Conservation (phyloP, 106 monocot genomes). For the Iris macrosiphon region DNA sequence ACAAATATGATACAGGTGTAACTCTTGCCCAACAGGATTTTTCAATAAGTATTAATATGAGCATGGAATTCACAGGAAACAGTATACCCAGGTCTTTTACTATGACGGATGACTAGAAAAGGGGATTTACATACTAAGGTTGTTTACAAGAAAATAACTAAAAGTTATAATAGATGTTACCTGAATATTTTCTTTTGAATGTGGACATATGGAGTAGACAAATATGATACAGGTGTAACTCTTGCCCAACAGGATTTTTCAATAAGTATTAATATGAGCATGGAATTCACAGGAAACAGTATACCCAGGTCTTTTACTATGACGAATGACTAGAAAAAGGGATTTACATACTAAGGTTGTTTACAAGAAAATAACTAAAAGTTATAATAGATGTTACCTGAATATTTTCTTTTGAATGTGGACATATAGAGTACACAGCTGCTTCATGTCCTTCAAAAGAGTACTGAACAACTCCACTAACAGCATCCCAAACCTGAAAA, state of each 20-base stretch:
- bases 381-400: constrained; percentile 25
- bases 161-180: constrained; percentile 11
- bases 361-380: constrained; percentile 1
- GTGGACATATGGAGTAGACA: constrained; percentile 23
- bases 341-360: not conserved
- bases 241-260: not conserved
- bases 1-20: not conserved
- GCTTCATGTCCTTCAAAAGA: constrained; percentile 46
- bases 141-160: not conserved
- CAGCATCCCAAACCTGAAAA: constrained; percentile 46
- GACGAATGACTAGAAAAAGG: no score
- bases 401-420: constrained; percentile 37
- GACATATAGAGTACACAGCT: constrained; percentile 49
- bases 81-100: no score
- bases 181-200: constrained; percentile 23
- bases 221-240: not conserved
- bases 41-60: not conserved
- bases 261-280: not conserved
- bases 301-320: no score
- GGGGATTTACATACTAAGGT: not conserved
- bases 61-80: not conserved
- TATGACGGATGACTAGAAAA: no score
- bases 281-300: not conserved
- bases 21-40: not conserved
- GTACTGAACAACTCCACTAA: constrained; percentile 13